Evolutionary conservation across 768 basidiomycete genomes (phyloP).

Genomic region (Macrocybe gigantea): DNA sequence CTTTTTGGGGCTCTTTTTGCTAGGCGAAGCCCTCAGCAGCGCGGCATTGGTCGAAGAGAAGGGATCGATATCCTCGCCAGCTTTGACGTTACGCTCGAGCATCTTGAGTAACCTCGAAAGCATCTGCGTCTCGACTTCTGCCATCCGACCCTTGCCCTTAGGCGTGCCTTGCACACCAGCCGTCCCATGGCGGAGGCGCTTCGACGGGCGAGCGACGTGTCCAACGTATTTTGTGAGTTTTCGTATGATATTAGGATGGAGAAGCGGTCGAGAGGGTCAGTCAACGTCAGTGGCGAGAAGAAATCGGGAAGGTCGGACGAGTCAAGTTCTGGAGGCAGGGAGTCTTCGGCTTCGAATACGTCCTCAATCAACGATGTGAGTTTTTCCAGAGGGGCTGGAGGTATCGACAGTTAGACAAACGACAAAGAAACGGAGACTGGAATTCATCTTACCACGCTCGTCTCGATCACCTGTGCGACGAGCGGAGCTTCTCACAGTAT

Average conservation of each 20-base stretch:
- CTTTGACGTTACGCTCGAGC: slow-evolving; percentile 72
- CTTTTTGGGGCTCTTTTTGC: slow-evolving; percentile 44
- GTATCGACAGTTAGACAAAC: slow-evolving; percentile 1
- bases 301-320: slow-evolving; percentile 51
- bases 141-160: slow-evolving; percentile 49
- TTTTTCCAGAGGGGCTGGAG: slow-evolving; percentile 65
- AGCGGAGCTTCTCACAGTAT: slow-evolving; percentile 42
- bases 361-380: slow-evolving; percentile 74
- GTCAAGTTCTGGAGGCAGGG: slow-evolving; percentile 51
- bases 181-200: slow-evolving; percentile 44
- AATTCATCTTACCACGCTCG: slow-evolving; percentile 50
- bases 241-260: slow-evolving; percentile 50
- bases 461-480: slow-evolving; percentile 71
- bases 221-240: slow-evolving; percentile 69
- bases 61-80: slow-evolving; percentile 71
- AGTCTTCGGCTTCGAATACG: slow-evolving; percentile 78
- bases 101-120: slow-evolving; percentile 69
- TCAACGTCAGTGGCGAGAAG: slow-evolving; percentile 54
- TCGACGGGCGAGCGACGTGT: slow-evolving; percentile 61
- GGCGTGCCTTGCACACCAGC: slow-evolving; percentile 38
- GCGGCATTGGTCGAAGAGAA: slow-evolving; percentile 33
- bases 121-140: slow-evolving; percentile 57
- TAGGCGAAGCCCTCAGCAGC: slow-evolving; percentile 34
- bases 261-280: slow-evolving; percentile 53
- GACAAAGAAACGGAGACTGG: background rate